These are phyloP conservation scores for Meyerozyma smithsonii DNA, from an alignment of 1,139 yeast genomes.

Conservation along the genomic window DNA sequence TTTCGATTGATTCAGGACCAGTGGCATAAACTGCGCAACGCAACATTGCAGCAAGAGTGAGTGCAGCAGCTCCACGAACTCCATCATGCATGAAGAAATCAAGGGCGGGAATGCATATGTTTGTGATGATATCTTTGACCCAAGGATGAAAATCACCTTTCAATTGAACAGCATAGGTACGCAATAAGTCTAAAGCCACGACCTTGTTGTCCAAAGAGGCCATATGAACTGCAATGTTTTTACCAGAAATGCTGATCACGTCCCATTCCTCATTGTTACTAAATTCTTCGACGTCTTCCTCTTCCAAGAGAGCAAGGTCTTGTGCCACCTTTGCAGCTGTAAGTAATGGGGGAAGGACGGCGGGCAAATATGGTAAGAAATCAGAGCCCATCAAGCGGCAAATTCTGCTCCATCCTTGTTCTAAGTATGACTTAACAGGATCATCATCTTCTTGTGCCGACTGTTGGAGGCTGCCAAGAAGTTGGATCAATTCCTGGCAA, in stretches of 20 bases:
- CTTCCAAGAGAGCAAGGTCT: constrained; percentile 83
- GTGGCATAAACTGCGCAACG: constrained; percentile 64
- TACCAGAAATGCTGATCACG: constrained; percentile 85
- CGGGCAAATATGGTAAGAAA: constrained; percentile 79
- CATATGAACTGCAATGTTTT: constrained; percentile 91
- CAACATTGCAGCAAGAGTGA: constrained; percentile 74
- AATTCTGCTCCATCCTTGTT: constrained; percentile 95
- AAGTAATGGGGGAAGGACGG: constrained; percentile 85
- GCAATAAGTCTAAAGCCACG: constrained; percentile 81
- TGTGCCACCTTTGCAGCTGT: constrained; percentile 86
- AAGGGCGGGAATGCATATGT: constrained; percentile 81
- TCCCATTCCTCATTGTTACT: constrained; percentile 94
- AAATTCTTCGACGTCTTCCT: constrained; percentile 78
- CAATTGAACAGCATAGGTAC: constrained; percentile 82
- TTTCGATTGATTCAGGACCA: constrained; percentile 51
- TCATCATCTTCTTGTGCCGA: constrained; percentile 61
- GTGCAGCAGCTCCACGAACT: constrained; percentile 86
- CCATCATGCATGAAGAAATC: constrained; percentile 93
- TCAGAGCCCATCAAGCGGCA: constrained; percentile 83
- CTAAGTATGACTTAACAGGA: constrained; percentile 80
- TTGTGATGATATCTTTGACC: constrained; percentile 72
- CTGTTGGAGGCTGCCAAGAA: constrained; percentile 71
- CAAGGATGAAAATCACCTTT: constrained; percentile 81
- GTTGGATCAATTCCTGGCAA: constrained; percentile 66
- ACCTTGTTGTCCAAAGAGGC: constrained; percentile 90